These are phyloP conservation scores for Crithidia sp. DNA, from an alignment of 208 protist species.

Conservation along the genomic window DNA sequence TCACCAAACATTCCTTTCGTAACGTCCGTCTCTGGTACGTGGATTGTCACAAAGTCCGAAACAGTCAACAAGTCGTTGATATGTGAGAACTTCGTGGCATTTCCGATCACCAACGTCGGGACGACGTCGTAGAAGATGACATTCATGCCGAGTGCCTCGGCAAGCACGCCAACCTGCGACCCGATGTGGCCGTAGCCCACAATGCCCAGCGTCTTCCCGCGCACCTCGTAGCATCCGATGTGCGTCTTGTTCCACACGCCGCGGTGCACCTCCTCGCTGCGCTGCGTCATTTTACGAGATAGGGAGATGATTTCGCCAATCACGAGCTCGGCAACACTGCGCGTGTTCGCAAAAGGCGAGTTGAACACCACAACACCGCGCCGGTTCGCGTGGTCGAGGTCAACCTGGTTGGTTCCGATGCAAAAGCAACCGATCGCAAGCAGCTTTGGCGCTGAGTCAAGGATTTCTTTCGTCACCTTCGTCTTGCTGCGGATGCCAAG, in stretches of 20 bases:
- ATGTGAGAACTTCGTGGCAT: conserved; percentile 59
- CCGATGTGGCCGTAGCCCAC: conserved; percentile 96
- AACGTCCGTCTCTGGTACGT: conserved; percentile 86
- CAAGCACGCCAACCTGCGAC: conserved; percentile 92
- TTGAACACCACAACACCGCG: conserved; percentile 94
- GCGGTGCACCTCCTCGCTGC: conserved; percentile 88
- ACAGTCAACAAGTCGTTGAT: conserved; percentile 79
- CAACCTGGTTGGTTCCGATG: conserved; percentile 95
- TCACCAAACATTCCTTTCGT: conserved; percentile 86
- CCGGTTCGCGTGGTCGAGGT: conserved; percentile 77
- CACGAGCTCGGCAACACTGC: conserved; percentile 94
- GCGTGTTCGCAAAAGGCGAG: conserved; percentile 95
- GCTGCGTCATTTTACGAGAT: conserved; percentile 85
- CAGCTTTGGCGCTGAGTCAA: conserved; percentile 79
- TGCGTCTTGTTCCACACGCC: conserved; percentile 91
- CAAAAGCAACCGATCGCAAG: conserved; percentile 95
- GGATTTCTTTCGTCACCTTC: conserved; percentile 70
- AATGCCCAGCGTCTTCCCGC: conserved; percentile 91
- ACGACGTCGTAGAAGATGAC: conserved; percentile 93
- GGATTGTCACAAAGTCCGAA: conserved; percentile 92
- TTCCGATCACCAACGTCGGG: conserved; percentile 91
- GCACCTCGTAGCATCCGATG: conserved; percentile 79
- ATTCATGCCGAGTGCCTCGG: conserved; percentile 93
- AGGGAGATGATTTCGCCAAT: conserved; percentile 92
- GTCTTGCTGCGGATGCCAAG: conserved; percentile 95